Evolutionary conservation across 208 protist species (phyloP).

Genomic region (Leishmania gerbilli): DNA sequence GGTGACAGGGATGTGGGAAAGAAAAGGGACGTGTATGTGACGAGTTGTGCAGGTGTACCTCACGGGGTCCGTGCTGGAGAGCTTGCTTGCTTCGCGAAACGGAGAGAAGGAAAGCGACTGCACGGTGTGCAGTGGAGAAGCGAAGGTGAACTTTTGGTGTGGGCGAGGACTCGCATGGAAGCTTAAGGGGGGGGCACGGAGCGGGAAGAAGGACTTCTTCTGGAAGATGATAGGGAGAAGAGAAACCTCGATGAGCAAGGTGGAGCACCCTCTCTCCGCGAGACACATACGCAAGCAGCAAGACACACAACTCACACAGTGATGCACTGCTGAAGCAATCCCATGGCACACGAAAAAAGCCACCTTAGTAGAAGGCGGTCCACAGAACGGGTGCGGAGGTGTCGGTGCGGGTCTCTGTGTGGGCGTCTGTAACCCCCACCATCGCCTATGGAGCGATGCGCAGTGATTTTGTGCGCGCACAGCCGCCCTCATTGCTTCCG

Average conservation of each 20-base stretch:
- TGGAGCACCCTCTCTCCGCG: not conserved
- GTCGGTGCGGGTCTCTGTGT: not conserved
- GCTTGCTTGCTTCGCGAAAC: not conserved
- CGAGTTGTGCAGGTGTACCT: not conserved
- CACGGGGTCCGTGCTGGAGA: not conserved
- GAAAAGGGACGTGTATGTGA: conserved; percentile 7
- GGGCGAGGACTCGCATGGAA: not conserved
- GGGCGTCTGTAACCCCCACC: not conserved
- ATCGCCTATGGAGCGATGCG: not conserved
- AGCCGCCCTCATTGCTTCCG: too few species aligned
- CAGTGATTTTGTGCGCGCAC: not conserved
- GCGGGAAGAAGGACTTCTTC: not conserved
- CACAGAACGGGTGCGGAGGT: not conserved
- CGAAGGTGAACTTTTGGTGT: not conserved
- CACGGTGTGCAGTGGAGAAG: not conserved
- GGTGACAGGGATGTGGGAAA: not conserved
- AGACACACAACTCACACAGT: not conserved
- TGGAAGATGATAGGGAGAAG: not conserved
- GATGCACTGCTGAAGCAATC: not conserved
- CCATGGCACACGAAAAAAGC: too few species aligned
- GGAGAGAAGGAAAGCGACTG: not conserved
- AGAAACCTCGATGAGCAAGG: not conserved
- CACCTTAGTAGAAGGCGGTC: not conserved
- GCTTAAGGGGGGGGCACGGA: not conserved
- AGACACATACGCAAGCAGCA: not conserved